Evolutionary conservation across 2,329 filamentous ascomycete genomes (phyloP).

Genomic region (Nemania abortiva): DNA sequence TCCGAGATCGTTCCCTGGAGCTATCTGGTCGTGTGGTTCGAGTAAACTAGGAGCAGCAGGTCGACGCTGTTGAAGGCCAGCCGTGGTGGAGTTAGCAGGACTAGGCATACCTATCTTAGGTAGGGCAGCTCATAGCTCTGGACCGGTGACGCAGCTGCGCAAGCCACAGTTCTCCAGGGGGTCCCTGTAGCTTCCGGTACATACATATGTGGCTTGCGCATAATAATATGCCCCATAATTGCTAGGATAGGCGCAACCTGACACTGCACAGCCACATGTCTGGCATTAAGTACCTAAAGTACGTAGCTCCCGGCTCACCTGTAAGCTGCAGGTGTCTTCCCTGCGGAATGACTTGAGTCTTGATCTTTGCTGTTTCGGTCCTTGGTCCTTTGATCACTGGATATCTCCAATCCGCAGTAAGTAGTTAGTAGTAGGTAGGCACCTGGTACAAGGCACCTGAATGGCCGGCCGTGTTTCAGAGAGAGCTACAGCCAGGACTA

Average conservation of each 20-base stretch:
- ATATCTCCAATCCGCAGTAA: neutral
- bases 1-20: slow-evolving; percentile 5
- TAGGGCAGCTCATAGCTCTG: slow-evolving; percentile 29
- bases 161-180: slow-evolving; percentile 31
- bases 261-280: neutral
- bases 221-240: neutral
- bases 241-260: neutral
- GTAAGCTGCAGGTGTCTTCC: slow-evolving; percentile 9
- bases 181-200: neutral
- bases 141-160: slow-evolving; percentile 38
- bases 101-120: slow-evolving; percentile 7
- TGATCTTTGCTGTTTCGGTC: neutral
- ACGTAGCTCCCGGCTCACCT: neutral
- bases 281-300: neutral
- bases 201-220: neutral
- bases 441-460: slow-evolving; percentile 18
- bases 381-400: slow-evolving; percentile 11
- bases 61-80: slow-evolving; percentile 19
- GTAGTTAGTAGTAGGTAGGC: too few species aligned
- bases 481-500: neutral
- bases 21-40: neutral
- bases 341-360: slow-evolving; percentile 25
- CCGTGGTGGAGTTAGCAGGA: slow-evolving; percentile 29
- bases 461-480: slow-evolving; percentile 17
- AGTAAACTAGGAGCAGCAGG: slow-evolving; percentile 14